phyloP scores from a whole-genome alignment of 805 yeast genomes.

The Zygoascus tannicola region DNA sequence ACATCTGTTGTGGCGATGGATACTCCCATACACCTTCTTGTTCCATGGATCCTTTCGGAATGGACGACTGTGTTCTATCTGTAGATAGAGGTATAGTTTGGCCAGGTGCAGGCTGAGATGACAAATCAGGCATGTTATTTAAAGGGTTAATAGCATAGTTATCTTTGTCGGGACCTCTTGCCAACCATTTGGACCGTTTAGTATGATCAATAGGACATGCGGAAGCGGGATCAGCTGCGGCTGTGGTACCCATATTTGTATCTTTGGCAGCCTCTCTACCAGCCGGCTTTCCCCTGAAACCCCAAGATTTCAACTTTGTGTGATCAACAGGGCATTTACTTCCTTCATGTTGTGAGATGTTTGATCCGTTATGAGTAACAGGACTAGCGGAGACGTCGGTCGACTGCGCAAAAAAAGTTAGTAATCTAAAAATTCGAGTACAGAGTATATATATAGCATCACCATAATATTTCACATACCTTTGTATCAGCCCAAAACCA shows the following conservation, averaged over 20 bases:
- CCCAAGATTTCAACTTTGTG: neutral
- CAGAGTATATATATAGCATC: too few relatives aligned
- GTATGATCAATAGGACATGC: slow-evolving; percentile 35
- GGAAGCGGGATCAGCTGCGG: too few relatives aligned
- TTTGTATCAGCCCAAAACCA: slow-evolving; percentile 71
- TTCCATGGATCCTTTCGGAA: slow-evolving; percentile 67
- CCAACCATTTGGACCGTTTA: slow-evolving; percentile 14
- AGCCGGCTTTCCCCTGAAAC: neutral
- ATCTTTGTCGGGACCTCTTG: slow-evolving; percentile 23
- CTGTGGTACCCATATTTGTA: neutral
- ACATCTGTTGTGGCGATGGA: slow-evolving; percentile 99
- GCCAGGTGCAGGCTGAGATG: slow-evolving; percentile 68
- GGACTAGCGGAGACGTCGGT: neutral
- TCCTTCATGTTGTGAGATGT: neutral
- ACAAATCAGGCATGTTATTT: slow-evolving; percentile 76
- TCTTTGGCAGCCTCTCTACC: too few relatives aligned
- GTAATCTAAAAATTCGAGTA: too few relatives aligned
- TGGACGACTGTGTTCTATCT: slow-evolving; percentile 71
- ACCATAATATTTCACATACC: neutral
- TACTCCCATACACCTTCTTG: slow-evolving; percentile 89
- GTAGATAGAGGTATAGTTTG: slow-evolving; percentile 74
- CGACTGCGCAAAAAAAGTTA: too few relatives aligned
- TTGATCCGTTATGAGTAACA: neutral
- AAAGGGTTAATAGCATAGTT: slow-evolving; percentile 51
- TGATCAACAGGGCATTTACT: neutral